Percentiles rank a stretch among this genome's conserved stretches.
These are phyloP conservation scores for Atkinsonella hypoxylon DNA, from an alignment of 2,329 filamentous ascomycete genomes.

Conservation along the genomic window DNA sequence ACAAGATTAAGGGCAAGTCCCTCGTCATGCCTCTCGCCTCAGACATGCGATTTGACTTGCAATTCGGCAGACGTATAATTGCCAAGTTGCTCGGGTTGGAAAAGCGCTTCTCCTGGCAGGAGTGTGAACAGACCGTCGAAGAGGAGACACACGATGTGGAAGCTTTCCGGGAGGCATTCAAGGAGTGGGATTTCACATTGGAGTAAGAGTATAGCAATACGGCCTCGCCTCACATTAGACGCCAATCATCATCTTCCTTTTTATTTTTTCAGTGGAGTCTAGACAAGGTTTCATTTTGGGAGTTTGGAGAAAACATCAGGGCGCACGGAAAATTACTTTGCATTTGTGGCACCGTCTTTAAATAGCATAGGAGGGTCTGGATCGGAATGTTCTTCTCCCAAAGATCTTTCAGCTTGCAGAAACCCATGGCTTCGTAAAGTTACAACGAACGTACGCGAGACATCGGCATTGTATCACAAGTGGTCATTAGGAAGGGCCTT, in stretches of 20 bases:
- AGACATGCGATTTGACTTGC: conserved; percentile 71
- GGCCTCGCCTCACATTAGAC: too few relatives aligned
- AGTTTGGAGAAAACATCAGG: background rate
- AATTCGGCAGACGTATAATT: conserved; percentile 79
- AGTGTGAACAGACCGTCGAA: conserved; percentile 62
- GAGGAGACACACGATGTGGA: conserved; percentile 72
- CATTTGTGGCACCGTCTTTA: background rate
- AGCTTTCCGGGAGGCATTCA: conserved; percentile 70
- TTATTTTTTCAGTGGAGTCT: background rate
- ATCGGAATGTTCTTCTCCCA: background rate
- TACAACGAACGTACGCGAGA: too few relatives aligned
- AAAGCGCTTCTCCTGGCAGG: conserved; percentile 69
- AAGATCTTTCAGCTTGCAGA: background rate
- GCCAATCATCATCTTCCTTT: too few relatives aligned
- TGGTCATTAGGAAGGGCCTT: too few relatives aligned
- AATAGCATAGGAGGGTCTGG: background rate
- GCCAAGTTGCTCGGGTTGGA: conserved; percentile 79
- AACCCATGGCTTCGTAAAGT: too few relatives aligned
- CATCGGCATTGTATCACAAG: background rate
- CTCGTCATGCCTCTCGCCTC: conserved; percentile 63
- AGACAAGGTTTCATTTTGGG: background rate
- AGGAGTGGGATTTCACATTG: conserved; percentile 72
- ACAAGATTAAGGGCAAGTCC: conserved; percentile 45
- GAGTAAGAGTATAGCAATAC: conserved; percentile 6
- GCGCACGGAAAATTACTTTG: background rate